Evolutionary conservation across 2,329 filamentous ascomycete genomes (phyloP), one percentile per base, ranked within the genome.

Genomic region (Arthrobotrys megalospora): DNA sequence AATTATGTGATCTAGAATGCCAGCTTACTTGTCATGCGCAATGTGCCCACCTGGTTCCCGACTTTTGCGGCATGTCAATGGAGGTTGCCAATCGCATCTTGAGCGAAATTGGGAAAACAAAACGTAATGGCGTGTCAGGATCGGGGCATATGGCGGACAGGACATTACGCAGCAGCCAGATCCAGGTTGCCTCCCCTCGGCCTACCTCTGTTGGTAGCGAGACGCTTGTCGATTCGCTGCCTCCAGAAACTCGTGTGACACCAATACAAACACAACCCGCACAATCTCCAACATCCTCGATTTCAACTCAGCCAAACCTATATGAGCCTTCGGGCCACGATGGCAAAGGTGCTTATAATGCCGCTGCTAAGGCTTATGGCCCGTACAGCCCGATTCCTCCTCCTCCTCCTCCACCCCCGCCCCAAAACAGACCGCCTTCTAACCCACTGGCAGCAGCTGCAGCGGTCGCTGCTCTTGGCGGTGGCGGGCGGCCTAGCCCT

Each of bases 21-120:
- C 89, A 88, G 81, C 91, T 97, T 79, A 97, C 95, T 24, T 95
- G 93, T 80, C 96, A 99, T 85, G 91, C 93, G 19, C 89, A 92
- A 75, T 99, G 96, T 85, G 93, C 94, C 19, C 96, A 99, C 85
- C 89, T 99, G 81, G 95, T 99, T 36, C 96, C 96, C 19, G 96
- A 99, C 84, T 99, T 99, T 86, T 99, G 96, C 84, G 96, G 96
- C 81, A 99, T 99, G 94, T 96, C 94, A 32, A 98, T 98, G 96
- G 92, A 96, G 72, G 92, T 93, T 43, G 96, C 96, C 50, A 98
- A 97, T 84, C 91, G 96, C 83, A 97, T 99, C 80, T 85, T 98
- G 68, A 91, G 94, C 80, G 93, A 94, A 62, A 92, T 97, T 81
- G 90, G 93, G 82, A 90, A 90, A 62, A 81, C 78, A 28, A 79